Percentiles rank a stretch among this genome's conserved stretches.
Conservation (phyloP, 2,329 filamentous ascomycete species). For the Aciculosporium take region DNA sequence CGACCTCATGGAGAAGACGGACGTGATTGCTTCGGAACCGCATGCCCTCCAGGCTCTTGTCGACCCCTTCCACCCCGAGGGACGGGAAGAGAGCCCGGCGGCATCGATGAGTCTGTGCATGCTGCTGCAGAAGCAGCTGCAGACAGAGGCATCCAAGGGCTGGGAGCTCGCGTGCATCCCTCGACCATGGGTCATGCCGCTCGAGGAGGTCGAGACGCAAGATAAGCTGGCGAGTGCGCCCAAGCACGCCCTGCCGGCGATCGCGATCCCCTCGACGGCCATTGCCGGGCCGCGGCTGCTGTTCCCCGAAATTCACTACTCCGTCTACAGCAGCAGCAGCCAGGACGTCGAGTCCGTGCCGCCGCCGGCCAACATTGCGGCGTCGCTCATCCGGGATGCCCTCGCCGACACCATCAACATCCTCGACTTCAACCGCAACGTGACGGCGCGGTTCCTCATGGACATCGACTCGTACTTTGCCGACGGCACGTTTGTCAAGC, state of each 20-base stretch:
- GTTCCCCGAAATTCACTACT: constrained; percentile 89
- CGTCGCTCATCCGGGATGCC: constrained; percentile 71
- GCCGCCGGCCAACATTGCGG: constrained; percentile 57
- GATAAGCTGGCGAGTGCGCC: constrained; percentile 43
- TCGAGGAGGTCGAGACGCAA: constrained; percentile 45
- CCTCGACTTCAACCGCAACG: constrained; percentile 81
- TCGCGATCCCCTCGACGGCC: constrained; percentile 63
- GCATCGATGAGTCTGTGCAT: constrained; percentile 58
- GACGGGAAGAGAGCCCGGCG: constrained; percentile 46
- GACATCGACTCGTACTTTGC: constrained; percentile 93
- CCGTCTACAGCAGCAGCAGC: constrained; percentile 67
- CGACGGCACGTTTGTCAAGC: constrained; percentile 78
- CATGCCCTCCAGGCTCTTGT: constrained; percentile 75
- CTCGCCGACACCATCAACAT: constrained; percentile 89
- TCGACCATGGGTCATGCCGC: constrained; percentile 51
- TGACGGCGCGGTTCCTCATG: constrained; percentile 76
- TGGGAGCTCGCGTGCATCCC: constrained; percentile 63
- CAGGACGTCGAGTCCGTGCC: constrained; percentile 87
- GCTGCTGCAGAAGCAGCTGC: constrained; percentile 74
- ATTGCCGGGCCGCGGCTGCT: constrained; percentile 59
- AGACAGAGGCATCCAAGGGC: constrained; percentile 54
- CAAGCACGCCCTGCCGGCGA: constrained; percentile 65
- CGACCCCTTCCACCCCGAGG: constrained; percentile 63
- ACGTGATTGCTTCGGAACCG: constrained; percentile 80
- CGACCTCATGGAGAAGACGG: constrained; percentile 80